These are phyloP conservation scores for Neopestalotiopsis rosae DNA, from an alignment of 2,329 filamentous ascomycete genomes.

Conservation along the genomic window DNA sequence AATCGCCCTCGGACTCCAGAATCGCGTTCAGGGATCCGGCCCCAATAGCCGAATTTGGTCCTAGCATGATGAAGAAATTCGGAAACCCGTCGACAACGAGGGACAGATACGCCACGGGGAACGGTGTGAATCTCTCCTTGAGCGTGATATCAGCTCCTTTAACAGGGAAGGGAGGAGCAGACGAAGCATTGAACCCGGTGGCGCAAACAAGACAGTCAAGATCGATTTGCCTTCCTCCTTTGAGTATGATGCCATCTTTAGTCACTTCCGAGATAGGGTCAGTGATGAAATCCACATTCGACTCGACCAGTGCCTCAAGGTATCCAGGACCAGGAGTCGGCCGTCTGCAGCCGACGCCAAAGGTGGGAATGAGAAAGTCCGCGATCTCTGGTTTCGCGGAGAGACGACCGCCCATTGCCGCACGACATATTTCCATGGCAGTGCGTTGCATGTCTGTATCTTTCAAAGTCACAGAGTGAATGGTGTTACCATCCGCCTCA, in stretches of 20 bases:
- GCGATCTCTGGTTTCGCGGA: slow-evolving; percentile 49
- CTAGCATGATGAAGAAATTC: slow-evolving; percentile 55
- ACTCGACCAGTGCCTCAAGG: slow-evolving; percentile 47
- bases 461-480: slow-evolving; percentile 46
- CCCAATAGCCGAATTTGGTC: slow-evolving; percentile 54
- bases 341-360: slow-evolving; percentile 50
- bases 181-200: slow-evolving; percentile 50
- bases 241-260: slow-evolving; percentile 39
- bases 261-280: slow-evolving; percentile 40
- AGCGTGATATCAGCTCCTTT: slow-evolving; percentile 44
- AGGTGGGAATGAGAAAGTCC: slow-evolving; percentile 47
- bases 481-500: slow-evolving; percentile 46
- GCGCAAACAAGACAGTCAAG: slow-evolving; percentile 54
- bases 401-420: slow-evolving; percentile 46
- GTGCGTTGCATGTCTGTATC: slow-evolving; percentile 42
- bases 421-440: slow-evolving; percentile 36
- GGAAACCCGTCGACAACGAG: slow-evolving; percentile 53
- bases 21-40: slow-evolving; percentile 52
- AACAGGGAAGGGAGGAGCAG: slow-evolving; percentile 47
- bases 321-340: slow-evolving; percentile 52
- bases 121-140: slow-evolving; percentile 41
- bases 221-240: slow-evolving; percentile 33
- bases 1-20: slow-evolving; percentile 54
- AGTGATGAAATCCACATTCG: slow-evolving; percentile 47
- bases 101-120: slow-evolving; percentile 50